phyloP scores from a whole-genome alignment of 2,329 filamentous ascomycete species.

The Colletotrichum neosansevieriae region DNA sequence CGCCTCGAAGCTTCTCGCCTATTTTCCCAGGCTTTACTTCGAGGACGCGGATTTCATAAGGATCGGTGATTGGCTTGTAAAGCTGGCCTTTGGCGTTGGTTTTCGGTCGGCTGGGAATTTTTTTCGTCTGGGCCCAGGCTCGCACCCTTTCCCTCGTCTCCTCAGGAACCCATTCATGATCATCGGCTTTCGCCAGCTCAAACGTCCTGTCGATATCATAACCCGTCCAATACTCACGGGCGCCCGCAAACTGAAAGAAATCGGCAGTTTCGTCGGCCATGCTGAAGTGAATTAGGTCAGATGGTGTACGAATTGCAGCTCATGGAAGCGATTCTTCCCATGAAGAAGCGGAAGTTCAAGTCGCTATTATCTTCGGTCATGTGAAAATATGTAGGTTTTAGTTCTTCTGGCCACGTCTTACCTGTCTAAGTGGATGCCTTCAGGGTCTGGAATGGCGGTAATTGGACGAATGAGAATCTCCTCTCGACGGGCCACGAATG shows the following conservation, averaged over 20 bases:
- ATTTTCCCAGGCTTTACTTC: neutral
- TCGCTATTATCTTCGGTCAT: neutral
- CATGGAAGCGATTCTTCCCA: neutral
- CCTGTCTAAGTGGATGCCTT: neutral
- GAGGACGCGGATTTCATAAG: conserved; percentile 3
- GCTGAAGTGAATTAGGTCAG: neutral
- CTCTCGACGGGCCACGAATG: too few species aligned
- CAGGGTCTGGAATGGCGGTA: neutral
- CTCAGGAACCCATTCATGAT: neutral
- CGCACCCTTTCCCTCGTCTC: neutral
- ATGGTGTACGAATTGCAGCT: neutral
- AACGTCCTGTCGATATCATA: conserved; percentile 3
- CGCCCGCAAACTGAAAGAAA: neutral
- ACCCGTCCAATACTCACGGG: neutral
- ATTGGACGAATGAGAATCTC: neutral
- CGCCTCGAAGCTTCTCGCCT: neutral
- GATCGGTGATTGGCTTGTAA: conserved; percentile 6
- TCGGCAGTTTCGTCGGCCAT: neutral
- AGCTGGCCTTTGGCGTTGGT: neutral
- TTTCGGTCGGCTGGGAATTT: fast-evolving
- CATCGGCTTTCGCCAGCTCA: neutral
- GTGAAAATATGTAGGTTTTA: neutral
- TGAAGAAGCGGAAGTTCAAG: neutral
- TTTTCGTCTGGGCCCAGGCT: neutral
- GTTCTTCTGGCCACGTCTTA: neutral